phyloP scores from a whole-genome alignment of 345 rosid species.

The Geranium rotundifolium region DNA sequence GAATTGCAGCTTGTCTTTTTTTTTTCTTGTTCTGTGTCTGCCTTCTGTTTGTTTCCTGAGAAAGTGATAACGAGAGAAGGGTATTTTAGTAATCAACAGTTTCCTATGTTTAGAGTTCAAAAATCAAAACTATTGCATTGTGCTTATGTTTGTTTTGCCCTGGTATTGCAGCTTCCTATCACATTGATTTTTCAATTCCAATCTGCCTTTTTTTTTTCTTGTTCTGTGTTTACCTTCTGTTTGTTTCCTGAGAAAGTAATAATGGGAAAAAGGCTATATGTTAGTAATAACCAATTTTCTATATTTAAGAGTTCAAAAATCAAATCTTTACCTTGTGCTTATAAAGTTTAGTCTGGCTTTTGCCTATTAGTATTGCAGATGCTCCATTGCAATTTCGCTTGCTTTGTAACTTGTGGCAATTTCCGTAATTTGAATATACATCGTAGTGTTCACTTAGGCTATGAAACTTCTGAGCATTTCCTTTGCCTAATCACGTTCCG shows the following conservation, averaged over 20 bases:
- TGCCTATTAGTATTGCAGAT: background rate
- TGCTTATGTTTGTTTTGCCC: background rate
- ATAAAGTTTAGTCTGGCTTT: too few relatives aligned
- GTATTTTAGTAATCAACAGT: background rate
- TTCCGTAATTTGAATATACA: background rate
- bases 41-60: background rate
- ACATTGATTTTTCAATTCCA: too few relatives aligned
- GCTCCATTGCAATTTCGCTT: background rate
- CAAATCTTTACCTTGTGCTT: background rate
- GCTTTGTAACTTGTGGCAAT: background rate
- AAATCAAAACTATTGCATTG: background rate
- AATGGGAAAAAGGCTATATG: background rate
- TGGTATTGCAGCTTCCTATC: too few relatives aligned
- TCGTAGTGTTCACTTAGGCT: background rate
- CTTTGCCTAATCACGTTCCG: too few relatives aligned
- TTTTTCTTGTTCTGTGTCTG: background rate
- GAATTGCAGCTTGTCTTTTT: too few relatives aligned
- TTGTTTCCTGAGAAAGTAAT: background rate
- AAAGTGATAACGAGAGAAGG: background rate
- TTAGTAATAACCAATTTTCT: too few relatives aligned
- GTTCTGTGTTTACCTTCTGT: background rate
- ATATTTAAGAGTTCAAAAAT: background rate
- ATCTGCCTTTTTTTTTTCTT: too few relatives aligned
- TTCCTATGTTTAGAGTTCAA: background rate
- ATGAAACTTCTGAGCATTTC: background rate